These are phyloP conservation scores for Candida pseudoviswanathii DNA, from an alignment of 1,139 yeast genomes.

Conservation along the genomic window DNA sequence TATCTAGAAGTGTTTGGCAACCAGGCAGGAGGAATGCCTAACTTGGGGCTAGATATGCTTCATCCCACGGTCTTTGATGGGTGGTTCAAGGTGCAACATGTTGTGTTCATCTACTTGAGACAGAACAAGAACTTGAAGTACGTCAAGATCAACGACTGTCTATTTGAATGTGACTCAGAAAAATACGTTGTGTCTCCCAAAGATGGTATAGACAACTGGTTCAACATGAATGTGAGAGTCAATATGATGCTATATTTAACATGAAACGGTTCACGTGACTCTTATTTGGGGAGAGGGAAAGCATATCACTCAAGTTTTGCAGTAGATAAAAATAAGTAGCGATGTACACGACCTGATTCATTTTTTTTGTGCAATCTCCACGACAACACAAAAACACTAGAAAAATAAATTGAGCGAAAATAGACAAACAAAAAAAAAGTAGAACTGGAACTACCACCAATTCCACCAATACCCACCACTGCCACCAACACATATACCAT, in stretches of 20 bases:
- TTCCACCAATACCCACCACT: neutral
- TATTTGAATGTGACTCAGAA: conserved; percentile 29
- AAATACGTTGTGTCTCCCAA: conserved; percentile 35
- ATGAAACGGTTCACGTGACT: neutral
- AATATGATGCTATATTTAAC: neutral
- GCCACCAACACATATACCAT: neutral
- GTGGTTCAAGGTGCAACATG: conserved; percentile 60
- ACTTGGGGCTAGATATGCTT: conserved; percentile 55
- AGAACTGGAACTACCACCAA: neutral
- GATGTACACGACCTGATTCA: neutral
- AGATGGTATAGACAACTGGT: conserved; percentile 47
- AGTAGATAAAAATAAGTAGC: neutral
- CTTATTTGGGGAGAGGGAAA: neutral
- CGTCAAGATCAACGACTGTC: conserved; percentile 44
- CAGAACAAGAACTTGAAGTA: conserved; percentile 35
- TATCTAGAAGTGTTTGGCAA: conserved; percentile 52
- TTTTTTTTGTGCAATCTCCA: neutral
- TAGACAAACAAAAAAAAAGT: neutral
- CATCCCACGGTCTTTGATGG: conserved; percentile 59
- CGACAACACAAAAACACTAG: neutral
- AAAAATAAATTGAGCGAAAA: neutral
- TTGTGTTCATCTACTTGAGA: conserved; percentile 40
- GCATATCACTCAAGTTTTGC: neutral
- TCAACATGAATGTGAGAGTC: conserved; percentile 28
- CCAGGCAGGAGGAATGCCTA: conserved; percentile 56